These are phyloP conservation scores for Mayamaea pseudoterrestris DNA, from an alignment of 108 stramenopile species.

Conservation along the genomic window DNA sequence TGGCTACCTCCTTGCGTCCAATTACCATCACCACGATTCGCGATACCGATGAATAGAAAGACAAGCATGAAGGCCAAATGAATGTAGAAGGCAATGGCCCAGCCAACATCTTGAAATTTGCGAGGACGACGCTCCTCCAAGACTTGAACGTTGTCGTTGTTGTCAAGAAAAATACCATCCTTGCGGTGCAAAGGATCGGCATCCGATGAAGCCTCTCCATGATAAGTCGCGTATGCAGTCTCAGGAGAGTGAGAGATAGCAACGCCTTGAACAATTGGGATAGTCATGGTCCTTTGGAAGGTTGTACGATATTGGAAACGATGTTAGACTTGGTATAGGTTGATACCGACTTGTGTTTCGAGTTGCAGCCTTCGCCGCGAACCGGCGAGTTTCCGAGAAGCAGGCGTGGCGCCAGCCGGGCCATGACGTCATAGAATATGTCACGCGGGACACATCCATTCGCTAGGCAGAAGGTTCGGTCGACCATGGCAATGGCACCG, in stretches of 20 bases:
- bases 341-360: too few relatives aligned
- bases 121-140: conserved; percentile 8
- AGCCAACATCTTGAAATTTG: conserved; percentile 25
- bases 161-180: background rate
- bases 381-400: too few relatives aligned
- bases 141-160: background rate
- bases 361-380: too few relatives aligned
- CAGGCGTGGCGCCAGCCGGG: too few relatives aligned
- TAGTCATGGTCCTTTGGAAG: conserved; percentile 2
- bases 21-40: conserved; percentile 7
- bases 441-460: too few relatives aligned
- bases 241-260: conserved; percentile 3
- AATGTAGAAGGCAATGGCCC: conserved; percentile 42
- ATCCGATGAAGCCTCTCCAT: background rate
- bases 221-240: background rate
- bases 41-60: conserved; percentile 13
- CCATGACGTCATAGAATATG: too few relatives aligned
- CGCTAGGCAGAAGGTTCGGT: too few relatives aligned
- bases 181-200: conserved; percentile 1
- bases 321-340: too few relatives aligned
- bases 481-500: too few relatives aligned
- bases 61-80: conserved; percentile 42
- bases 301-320: too few relatives aligned
- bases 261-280: conserved; percentile 35
- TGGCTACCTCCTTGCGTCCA: background rate